Conservation (phyloP, 1,284 basidiomycete species). For the Neolentinus lepideus region DNA sequence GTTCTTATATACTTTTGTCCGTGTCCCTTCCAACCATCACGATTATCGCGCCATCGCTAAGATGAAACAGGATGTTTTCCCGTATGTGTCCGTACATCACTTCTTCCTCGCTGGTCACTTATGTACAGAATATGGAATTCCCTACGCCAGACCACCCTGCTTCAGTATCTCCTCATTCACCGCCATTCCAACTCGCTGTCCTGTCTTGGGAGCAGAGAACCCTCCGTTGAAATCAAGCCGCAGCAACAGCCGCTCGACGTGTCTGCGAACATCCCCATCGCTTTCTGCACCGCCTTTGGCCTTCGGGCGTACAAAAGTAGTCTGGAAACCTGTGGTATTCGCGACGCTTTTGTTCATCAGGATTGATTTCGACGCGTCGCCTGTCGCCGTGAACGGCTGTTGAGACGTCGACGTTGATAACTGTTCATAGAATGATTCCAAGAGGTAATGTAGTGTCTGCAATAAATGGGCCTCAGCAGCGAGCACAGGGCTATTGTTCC, state of each 20-base stretch:
- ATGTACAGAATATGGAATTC: neutral
- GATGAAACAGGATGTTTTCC: neutral
- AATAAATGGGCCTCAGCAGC: neutral
- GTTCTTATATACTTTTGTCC: neutral
- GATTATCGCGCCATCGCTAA: conserved; percentile 7
- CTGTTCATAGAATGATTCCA: conserved; percentile 74
- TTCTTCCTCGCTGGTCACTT: neutral
- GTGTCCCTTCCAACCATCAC: neutral
- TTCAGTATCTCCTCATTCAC: conserved; percentile 37
- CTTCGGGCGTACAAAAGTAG: conserved; percentile 39
- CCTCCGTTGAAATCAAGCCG: conserved; percentile 82
- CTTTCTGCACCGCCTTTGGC: conserved; percentile 39
- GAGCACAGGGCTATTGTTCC: conserved; percentile 5
- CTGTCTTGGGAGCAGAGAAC: conserved; percentile 46
- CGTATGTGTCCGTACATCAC: neutral
- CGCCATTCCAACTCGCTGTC: conserved; percentile 16
- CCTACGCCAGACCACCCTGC: conserved; percentile 26
- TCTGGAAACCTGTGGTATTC: conserved; percentile 47
- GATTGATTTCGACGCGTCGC: conserved; percentile 63
- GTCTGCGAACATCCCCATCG: conserved; percentile 62
- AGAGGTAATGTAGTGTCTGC: conserved; percentile 52
- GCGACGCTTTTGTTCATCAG: conserved; percentile 53
- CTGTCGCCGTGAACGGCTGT: conserved; percentile 49
- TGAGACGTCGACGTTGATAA: conserved; percentile 67
- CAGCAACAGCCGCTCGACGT: conserved; percentile 77